Conservation (phyloP, 2,329 filamentous ascomycete species). For the Neobulgaria alba region DNA sequence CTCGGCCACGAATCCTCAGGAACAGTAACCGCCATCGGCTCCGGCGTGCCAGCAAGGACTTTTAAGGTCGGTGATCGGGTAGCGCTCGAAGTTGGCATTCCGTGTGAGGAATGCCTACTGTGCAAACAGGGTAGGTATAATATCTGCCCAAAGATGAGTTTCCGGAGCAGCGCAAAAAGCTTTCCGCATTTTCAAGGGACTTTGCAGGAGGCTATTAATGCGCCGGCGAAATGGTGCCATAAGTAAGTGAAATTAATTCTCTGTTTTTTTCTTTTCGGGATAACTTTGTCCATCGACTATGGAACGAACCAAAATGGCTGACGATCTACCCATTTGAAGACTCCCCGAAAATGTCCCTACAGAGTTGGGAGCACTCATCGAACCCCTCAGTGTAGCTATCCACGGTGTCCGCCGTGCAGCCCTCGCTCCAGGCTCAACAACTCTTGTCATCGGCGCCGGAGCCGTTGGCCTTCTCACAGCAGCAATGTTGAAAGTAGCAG, state of each 20-base stretch:
- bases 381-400: conserved; percentile 83
- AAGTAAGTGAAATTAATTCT: too few relatives aligned
- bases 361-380: conserved; percentile 82
- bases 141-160: conserved; percentile 59
- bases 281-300: too few relatives aligned
- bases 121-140: conserved; percentile 91
- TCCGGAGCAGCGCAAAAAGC: conserved; percentile 29
- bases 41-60: conserved; percentile 62
- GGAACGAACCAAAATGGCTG: too few relatives aligned
- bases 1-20: conserved; percentile 92
- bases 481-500: conserved; percentile 50
- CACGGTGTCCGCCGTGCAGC: conserved; percentile 78
- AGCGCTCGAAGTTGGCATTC: conserved; percentile 87
- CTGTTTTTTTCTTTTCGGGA: too few relatives aligned
- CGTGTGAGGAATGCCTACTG: conserved; percentile 81
- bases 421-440: conserved; percentile 70
- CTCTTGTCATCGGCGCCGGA: conserved; percentile 84
- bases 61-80: conserved; percentile 83
- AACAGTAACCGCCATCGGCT: conserved; percentile 69
- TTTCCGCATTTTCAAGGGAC: conserved; percentile 31
- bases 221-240: conserved; percentile 93
- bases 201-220: conserved; percentile 51
- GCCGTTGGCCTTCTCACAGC: conserved; percentile 66
- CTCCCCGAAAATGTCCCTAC: conserved; percentile 65
- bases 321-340: too few relatives aligned